phyloP scores from a whole-genome alignment of 371 early-diverging fungal species.

The Mortierella polycephala region DNA sequence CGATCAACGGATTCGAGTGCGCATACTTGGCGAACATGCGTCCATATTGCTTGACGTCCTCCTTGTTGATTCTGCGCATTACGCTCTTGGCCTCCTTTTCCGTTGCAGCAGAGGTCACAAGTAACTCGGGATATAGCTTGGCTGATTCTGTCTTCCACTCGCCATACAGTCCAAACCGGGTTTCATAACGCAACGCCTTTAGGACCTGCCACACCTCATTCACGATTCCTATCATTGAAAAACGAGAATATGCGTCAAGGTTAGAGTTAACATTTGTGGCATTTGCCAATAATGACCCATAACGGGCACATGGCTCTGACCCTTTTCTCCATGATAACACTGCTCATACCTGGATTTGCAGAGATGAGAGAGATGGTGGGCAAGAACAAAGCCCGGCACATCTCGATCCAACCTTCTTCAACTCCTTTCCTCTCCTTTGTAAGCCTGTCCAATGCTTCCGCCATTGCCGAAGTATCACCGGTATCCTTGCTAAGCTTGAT shows the following conservation, averaged over 20 bases:
- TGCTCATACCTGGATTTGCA: conserved; percentile 71
- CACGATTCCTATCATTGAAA: conserved; percentile 54
- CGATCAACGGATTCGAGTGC: conserved; percentile 85
- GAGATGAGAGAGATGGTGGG: conserved; percentile 78
- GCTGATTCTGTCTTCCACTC: conserved; percentile 79
- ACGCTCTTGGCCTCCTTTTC: conserved; percentile 71
- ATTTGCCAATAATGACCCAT: no score
- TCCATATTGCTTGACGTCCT: conserved; percentile 83
- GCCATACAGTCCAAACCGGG: conserved; percentile 80
- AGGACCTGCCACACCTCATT: conserved; percentile 85
- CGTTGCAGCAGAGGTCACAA: conserved; percentile 61
- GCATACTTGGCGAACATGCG: conserved; percentile 84
- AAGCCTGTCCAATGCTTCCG: background rate
- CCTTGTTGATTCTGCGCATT: conserved; percentile 83
- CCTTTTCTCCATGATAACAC: background rate
- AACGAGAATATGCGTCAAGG: conserved; percentile 1
- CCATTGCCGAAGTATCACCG: background rate
- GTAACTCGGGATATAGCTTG: conserved; percentile 55
- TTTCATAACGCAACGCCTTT: conserved; percentile 68
- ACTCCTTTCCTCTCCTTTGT: conserved; percentile 3
- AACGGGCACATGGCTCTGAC: no score
- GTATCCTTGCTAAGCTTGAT: background rate
- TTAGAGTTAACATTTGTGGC: background rate
- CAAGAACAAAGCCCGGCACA: conserved; percentile 75
- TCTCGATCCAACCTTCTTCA: conserved; percentile 63